Percentiles rank a stretch among this genome's conserved stretches.
Conservation (phyloP, 164 flowering plant species). For the Nelumbo lutea region DNA sequence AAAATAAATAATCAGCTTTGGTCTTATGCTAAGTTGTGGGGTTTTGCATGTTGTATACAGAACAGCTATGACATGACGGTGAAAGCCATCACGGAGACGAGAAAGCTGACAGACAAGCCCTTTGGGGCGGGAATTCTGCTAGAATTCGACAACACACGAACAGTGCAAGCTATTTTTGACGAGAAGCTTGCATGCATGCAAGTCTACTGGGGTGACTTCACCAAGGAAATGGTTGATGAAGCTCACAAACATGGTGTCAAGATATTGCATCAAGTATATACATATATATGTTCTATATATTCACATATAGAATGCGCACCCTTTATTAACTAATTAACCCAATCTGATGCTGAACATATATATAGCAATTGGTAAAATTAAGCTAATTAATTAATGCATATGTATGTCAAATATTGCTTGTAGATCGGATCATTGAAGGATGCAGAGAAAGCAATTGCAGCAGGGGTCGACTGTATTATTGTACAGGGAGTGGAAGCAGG, state of each 20-base stretch:
- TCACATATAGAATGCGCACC: background rate
- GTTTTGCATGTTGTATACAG: background rate
- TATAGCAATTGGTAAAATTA: no score
- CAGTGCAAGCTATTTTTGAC: conserved; percentile 6
- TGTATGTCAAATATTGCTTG: no score
- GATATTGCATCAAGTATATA: conserved; percentile 1
- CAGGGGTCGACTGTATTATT: conserved; percentile 9
- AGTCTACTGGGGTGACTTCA: conserved; percentile 9
- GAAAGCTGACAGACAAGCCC: conserved; percentile 9
- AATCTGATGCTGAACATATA: no score
- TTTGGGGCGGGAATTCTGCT: no score
- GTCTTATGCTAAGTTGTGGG: no score
- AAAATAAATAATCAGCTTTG: no score
- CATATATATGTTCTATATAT: background rate
- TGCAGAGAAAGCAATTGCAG: background rate
- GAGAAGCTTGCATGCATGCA: conserved; percentile 12
- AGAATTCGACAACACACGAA: background rate
- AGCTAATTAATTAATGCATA: no score
- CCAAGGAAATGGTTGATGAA: no score
- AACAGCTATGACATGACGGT: conserved; percentile 5
- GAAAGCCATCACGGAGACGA: conserved; percentile 2
- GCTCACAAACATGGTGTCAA: conserved; percentile 5
- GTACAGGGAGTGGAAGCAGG: conserved; percentile 11
- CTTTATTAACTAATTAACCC: background rate
- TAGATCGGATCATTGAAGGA: background rate